These are phyloP conservation scores for Lactarius sp. DNA, from an alignment of 768 basidiomycete species.

Conservation along the genomic window DNA sequence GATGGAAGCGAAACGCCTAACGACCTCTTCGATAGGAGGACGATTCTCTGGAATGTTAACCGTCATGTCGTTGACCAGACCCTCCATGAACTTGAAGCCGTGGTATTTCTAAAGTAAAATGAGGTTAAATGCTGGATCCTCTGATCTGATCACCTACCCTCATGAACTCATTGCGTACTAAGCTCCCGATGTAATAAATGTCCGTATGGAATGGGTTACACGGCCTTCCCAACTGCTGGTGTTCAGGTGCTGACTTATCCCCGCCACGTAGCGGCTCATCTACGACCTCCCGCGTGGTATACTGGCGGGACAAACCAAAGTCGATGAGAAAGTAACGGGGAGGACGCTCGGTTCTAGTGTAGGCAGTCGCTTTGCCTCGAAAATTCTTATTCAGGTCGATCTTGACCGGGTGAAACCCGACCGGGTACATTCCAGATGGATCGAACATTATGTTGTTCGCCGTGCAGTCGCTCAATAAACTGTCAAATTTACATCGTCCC, in stretches of 20 bases:
- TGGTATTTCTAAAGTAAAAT: conserved; percentile 24
- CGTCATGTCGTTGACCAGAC: conserved; percentile 30
- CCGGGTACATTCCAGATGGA: conserved; percentile 28
- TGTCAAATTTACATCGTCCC: background rate
- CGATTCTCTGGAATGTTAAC: conserved; percentile 28
- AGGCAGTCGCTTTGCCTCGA: conserved; percentile 26
- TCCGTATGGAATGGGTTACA: conserved; percentile 36
- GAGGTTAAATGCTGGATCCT: background rate
- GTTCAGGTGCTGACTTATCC: conserved; percentile 39
- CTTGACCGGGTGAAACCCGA: conserved; percentile 30
- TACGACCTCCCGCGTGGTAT: conserved; percentile 27
- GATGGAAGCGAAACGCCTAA: conserved; percentile 2
- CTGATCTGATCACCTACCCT: conserved; percentile 25
- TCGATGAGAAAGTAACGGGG: conserved; percentile 31
- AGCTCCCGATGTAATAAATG: conserved; percentile 35
- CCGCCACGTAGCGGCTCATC: conserved; percentile 37
- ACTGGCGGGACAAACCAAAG: conserved; percentile 30
- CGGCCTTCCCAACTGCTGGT: conserved; percentile 12
- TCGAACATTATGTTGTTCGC: conserved; percentile 32
- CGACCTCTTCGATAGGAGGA: conserved; percentile 27
- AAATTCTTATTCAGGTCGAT: conserved; percentile 25
- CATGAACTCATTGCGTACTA: conserved; percentile 31
- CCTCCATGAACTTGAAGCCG: conserved; percentile 29
- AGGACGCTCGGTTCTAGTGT: conserved; percentile 28
- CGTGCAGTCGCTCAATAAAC: conserved; percentile 16